Conservation (phyloP, 2,329 filamentous ascomycete species). For the Colletotrichum sp. region DNA sequence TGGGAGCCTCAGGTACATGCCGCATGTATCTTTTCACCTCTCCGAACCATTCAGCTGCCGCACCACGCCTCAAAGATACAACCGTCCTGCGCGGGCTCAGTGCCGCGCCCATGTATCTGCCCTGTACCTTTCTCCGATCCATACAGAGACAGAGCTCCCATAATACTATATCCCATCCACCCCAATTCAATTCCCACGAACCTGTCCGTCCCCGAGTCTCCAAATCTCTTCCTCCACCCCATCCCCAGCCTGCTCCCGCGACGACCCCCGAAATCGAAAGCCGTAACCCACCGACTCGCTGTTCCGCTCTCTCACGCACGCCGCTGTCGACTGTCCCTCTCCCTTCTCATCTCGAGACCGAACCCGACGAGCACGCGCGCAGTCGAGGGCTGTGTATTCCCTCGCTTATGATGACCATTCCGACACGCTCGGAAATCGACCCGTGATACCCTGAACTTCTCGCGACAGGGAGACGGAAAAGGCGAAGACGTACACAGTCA, state of each 20-base stretch:
- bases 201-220: conserved; percentile 3
- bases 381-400: conserved; percentile 13
- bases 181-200: conserved; percentile 18
- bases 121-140: not conserved
- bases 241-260: not conserved
- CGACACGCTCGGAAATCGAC: conserved; percentile 11
- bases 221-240: conserved; percentile 11
- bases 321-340: not conserved
- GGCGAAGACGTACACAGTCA: conserved; percentile 29
- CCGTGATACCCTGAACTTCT: conserved; percentile 14
- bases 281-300: not conserved
- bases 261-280: not conserved
- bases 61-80: not conserved
- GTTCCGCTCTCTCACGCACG: not conserved
- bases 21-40: not conserved
- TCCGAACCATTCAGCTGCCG: not conserved
- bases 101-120: not conserved
- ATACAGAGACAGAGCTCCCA: conserved; percentile 14
- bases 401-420: conserved; percentile 14
- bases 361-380: not conserved
- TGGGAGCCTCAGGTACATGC: conserved; percentile 15
- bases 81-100: not conserved
- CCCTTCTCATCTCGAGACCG: not conserved
- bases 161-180: conserved; percentile 4
- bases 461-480: conserved; percentile 7